Percentiles rank a stretch among this genome's conserved stretches.
These are phyloP conservation scores for Grigorovia transvaalensis DNA, from an alignment of 805 yeast genomes.

Conservation along the genomic window DNA sequence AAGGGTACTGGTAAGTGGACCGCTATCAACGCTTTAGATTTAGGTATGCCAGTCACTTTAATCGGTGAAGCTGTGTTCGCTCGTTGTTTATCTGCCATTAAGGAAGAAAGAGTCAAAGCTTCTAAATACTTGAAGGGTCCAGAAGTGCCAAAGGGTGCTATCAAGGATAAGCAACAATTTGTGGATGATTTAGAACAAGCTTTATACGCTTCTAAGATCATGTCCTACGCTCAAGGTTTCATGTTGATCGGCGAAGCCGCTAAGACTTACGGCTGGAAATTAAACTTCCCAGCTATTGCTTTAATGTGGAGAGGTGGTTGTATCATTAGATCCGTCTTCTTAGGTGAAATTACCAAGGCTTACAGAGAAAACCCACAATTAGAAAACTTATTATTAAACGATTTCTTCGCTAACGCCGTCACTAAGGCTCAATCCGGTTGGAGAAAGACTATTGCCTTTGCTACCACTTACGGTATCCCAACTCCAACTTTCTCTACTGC, in stretches of 20 bases:
- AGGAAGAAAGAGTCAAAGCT: constrained; percentile 84
- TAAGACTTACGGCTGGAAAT: constrained; percentile 90
- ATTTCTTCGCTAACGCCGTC: constrained; percentile 87
- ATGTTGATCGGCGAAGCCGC: constrained; percentile 99
- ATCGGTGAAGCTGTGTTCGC: constrained; percentile 98
- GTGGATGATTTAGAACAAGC: constrained; percentile 96
- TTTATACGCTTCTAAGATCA: constrained; percentile 93
- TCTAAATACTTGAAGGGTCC: constrained; percentile 76
- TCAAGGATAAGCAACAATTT: constrained; percentile 71
- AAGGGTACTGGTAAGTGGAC: constrained; percentile 99
- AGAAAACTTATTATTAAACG: constrained; percentile 91
- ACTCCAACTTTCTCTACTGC: constrained; percentile 98
- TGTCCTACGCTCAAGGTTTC: constrained; percentile 98
- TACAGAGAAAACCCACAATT: constrained; percentile 87
- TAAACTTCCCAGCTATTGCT: constrained; percentile 97
- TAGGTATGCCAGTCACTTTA: constrained; percentile 96
- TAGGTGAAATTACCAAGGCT: constrained; percentile 94
- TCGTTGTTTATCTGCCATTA: constrained; percentile 89
- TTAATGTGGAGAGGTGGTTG: constrained; percentile 99
- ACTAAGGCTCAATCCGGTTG: constrained; percentile 90
- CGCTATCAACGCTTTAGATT: constrained; percentile 92
- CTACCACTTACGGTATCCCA: constrained; percentile 83
- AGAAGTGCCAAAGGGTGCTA: constrained; percentile 45
- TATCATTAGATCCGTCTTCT: constrained; percentile 96
- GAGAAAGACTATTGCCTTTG: constrained; percentile 78